Conservation (phyloP, 2,329 filamentous ascomycete genomes). For the Polychaeton citri region DNA sequence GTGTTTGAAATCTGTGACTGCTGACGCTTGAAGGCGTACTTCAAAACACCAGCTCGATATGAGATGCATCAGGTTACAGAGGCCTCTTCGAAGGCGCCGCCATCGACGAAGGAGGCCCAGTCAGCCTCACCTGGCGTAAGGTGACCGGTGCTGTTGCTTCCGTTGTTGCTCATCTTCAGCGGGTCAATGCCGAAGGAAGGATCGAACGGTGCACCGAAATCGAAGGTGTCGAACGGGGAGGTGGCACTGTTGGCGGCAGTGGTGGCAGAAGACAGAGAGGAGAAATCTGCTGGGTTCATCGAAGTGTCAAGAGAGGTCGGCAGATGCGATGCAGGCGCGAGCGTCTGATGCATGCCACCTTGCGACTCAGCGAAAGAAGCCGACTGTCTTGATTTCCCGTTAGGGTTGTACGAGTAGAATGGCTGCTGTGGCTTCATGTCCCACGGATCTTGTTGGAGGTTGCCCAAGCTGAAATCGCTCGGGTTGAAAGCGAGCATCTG, state of each 20-base stretch:
- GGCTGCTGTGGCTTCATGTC: slow-evolving; percentile 22
- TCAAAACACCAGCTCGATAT: too few species aligned
- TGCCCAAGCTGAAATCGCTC: background rate
- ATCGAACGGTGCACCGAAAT: slow-evolving; percentile 10
- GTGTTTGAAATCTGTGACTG: too few species aligned
- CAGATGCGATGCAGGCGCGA: slow-evolving; percentile 13
- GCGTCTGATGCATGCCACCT: slow-evolving; percentile 25
- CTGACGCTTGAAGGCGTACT: too few species aligned
- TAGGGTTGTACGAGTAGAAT: slow-evolving; percentile 34
- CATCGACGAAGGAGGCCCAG: slow-evolving; percentile 17
- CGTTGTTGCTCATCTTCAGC: slow-evolving; percentile 8
- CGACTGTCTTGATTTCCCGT: slow-evolving; percentile 19
- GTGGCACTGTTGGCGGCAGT: slow-evolving; percentile 13
- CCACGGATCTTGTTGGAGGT: slow-evolving; percentile 20
- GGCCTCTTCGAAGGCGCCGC: slow-evolving; percentile 9
- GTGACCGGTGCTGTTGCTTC: slow-evolving; percentile 11
- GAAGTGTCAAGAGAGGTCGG: slow-evolving; percentile 22
- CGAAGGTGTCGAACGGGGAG: slow-evolving; percentile 10
- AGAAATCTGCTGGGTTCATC: slow-evolving; percentile 7
- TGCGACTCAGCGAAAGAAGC: background rate
- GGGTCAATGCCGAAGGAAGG: slow-evolving; percentile 3
- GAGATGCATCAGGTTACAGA: too few species aligned
- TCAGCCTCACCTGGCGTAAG: slow-evolving; percentile 11
- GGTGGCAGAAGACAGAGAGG: slow-evolving; percentile 11
- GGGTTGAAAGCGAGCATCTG: slow-evolving; percentile 30